These are phyloP conservation scores for Corchorus capsularis DNA, from an alignment of 345 rosid genomes.

Conservation along the genomic window DNA sequence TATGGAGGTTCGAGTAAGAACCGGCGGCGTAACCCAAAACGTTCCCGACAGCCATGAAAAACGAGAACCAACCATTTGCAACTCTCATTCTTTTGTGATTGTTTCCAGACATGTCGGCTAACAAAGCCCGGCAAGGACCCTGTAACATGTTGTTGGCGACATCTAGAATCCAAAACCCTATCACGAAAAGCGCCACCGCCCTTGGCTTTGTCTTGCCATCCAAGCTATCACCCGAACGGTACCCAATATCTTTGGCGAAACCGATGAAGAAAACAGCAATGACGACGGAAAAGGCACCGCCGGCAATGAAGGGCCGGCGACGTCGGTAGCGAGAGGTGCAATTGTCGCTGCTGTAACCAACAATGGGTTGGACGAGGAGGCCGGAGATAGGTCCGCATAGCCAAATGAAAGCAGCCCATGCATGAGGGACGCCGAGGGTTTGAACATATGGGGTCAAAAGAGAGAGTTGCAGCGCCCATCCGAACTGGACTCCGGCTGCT, in stretches of 20 bases:
- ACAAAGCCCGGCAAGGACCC: slow-evolving; percentile 82
- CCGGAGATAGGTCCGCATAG: slow-evolving; percentile 94
- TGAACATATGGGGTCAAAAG: slow-evolving; percentile 87
- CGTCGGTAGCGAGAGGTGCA: slow-evolving; percentile 79
- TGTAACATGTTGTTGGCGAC: slow-evolving; percentile 88
- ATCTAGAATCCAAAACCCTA: slow-evolving; percentile 90
- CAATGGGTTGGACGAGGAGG: slow-evolving; percentile 82
- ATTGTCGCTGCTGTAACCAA: slow-evolving; percentile 80
- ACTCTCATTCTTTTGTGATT: slow-evolving; percentile 52
- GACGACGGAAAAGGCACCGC: slow-evolving; percentile 55
- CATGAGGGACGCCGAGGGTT: slow-evolving; percentile 79
- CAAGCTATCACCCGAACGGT: slow-evolving; percentile 50
- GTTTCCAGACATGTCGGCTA: slow-evolving; percentile 70
- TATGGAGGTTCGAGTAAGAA: slow-evolving; percentile 47
- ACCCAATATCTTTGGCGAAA: slow-evolving; percentile 79
- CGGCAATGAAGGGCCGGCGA: slow-evolving; percentile 82
- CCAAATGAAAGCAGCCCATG: slow-evolving; percentile 89
- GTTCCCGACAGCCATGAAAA: slow-evolving; percentile 91
- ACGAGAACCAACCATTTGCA: slow-evolving; percentile 69
- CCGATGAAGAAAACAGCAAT: slow-evolving; percentile 75
- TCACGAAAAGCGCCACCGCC: slow-evolving; percentile 65
- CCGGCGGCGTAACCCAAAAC: slow-evolving; percentile 82
- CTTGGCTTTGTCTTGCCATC: slow-evolving; percentile 44
- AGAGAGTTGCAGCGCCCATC: slow-evolving; percentile 94
- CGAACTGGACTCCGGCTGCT: slow-evolving; percentile 90